Conservation (phyloP, 164 flowering plant genomes). For the Macadamia integrifolia region DNA sequence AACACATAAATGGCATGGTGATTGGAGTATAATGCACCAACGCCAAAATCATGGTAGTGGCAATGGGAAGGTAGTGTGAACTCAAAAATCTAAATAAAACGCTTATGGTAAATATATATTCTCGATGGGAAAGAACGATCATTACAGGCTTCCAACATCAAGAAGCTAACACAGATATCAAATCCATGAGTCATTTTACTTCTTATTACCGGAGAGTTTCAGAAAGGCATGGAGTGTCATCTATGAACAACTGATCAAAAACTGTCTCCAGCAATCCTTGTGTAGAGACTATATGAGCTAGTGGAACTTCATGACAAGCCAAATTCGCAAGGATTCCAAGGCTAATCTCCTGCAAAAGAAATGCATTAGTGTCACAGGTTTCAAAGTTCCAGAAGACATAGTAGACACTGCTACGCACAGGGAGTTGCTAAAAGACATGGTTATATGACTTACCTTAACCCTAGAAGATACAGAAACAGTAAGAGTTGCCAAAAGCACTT, state of each 20-base stretch:
- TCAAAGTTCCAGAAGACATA: too few relatives aligned
- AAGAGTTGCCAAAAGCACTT: conserved; percentile 74
- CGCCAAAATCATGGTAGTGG: too few relatives aligned
- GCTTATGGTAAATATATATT: too few relatives aligned
- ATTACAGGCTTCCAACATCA: neutral
- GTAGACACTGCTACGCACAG: neutral
- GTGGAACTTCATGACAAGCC: conserved; percentile 77
- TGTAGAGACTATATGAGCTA: conserved; percentile 41
- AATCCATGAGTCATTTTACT: neutral
- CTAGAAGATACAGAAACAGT: conserved; percentile 50
- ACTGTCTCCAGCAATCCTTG: conserved; percentile 49
- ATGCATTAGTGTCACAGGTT: neutral
- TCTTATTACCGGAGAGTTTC: conserved; percentile 64
- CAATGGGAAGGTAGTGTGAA: too few relatives aligned
- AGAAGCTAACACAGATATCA: neutral
- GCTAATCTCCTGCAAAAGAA: conserved; percentile 66
- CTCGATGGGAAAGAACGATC: neutral
- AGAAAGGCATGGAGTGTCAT: conserved; percentile 71
- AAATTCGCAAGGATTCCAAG: conserved; percentile 88
- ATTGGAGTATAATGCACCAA: too few relatives aligned
- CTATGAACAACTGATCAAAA: conserved; percentile 65
- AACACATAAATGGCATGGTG: too few relatives aligned
- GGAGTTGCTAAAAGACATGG: neutral
- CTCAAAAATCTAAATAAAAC: too few relatives aligned
- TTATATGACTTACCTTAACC: conserved; percentile 40